phyloP scores from a whole-genome alignment of 805 yeast species.

The Nakazawaea ambrosiae region DNA sequence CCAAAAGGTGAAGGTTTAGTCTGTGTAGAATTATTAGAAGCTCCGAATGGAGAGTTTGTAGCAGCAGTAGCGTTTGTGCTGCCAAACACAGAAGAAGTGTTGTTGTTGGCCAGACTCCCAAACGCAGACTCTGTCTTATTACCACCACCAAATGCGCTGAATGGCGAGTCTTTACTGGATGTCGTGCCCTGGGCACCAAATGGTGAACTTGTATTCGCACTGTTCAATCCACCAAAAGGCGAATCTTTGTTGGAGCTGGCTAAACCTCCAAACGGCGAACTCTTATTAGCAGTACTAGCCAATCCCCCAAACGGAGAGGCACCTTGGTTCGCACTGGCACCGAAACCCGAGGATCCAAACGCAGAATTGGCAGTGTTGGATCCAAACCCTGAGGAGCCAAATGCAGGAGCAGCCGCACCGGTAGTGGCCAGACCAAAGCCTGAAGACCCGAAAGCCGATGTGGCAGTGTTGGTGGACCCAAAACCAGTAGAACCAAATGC shows the following conservation, averaged over 20 bases:
- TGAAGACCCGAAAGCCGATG: slow-evolving; percentile 19
- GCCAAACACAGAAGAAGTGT: too few species aligned
- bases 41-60: too few species aligned
- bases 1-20: too few species aligned
- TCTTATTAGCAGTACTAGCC: slow-evolving; percentile 11
- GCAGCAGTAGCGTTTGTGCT: too few species aligned
- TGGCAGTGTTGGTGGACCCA: slow-evolving; percentile 10
- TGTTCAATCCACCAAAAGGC: slow-evolving; percentile 11
- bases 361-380: slow-evolving; percentile 10
- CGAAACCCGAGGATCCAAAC: slow-evolving; percentile 13
- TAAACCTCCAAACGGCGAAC: slow-evolving; percentile 16
- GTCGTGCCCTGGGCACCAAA: not conserved
- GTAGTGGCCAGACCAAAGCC: slow-evolving; percentile 15
- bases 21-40: too few species aligned
- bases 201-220: not conserved
- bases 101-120: too few species aligned
- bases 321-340: not conserved
- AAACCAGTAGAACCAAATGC: slow-evolving; percentile 14
- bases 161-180: too few species aligned
- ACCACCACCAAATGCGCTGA: too few species aligned
- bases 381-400: slow-evolving; percentile 15
- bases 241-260: slow-evolving; percentile 2
- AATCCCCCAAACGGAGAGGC: slow-evolving; percentile 11
- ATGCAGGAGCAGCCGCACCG: slow-evolving; percentile 17
- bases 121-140: too few species aligned